Conservation (phyloP, 805 yeast species). For the Teunomyces kruisii region DNA sequence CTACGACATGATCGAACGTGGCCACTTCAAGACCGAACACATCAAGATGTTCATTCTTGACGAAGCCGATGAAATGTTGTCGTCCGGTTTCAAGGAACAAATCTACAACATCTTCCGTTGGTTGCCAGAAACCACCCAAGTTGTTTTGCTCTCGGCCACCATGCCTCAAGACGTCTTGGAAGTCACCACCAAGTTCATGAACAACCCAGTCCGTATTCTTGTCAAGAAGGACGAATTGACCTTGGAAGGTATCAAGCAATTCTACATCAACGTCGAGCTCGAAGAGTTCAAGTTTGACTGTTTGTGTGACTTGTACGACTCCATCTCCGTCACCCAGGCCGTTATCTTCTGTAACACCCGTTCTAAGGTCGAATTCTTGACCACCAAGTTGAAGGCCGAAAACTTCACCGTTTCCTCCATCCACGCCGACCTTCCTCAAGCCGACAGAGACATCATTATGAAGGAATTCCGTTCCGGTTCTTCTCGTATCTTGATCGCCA, state of each 20-base stretch:
- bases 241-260: conserved; percentile 92
- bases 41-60: conserved; percentile 88
- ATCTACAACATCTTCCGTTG: conserved; percentile 87
- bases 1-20: conserved; percentile 83
- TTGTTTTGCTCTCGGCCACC: conserved; percentile 93
- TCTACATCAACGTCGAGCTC: conserved; percentile 83
- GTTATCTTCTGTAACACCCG: conserved; percentile 96
- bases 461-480: conserved; percentile 92
- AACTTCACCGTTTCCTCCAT: conserved; percentile 92
- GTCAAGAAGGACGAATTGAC: conserved; percentile 95
- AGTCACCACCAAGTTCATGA: conserved; percentile 88
- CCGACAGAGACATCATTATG: conserved; percentile 93
- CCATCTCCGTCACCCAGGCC: conserved; percentile 93
- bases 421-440: conserved; percentile 97
- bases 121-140: conserved; percentile 84
- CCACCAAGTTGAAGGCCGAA: conserved; percentile 86
- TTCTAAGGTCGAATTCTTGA: conserved; percentile 84
- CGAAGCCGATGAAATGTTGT: conserved; percentile 94
- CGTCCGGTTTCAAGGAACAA: conserved; percentile 93
- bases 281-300: conserved; percentile 96
- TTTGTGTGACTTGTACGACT: conserved; percentile 90
- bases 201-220: conserved; percentile 88
- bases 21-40: conserved; percentile 68
- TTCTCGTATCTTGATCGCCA: conserved; percentile 90
- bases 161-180: conserved; percentile 89